Conservation (phyloP, 75 land plant species). For the Cryptomeria japonica region DNA sequence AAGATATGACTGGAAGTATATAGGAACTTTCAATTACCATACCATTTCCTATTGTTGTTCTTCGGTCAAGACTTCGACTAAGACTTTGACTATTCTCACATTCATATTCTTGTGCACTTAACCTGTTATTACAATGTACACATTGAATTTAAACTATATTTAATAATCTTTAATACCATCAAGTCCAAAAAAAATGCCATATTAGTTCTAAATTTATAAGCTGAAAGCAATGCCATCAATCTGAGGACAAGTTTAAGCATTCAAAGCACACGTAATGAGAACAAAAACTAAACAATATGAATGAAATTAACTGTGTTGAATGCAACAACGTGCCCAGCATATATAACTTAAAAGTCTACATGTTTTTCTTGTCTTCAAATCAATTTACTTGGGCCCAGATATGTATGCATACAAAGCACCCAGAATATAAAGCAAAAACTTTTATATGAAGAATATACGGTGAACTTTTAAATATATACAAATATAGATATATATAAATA, state of each 20-base stretch:
- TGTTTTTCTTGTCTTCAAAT: background rate
- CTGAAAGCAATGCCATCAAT: background rate
- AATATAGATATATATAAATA: no score
- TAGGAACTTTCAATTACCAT: background rate
- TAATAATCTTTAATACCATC: background rate
- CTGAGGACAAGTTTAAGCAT: background rate
- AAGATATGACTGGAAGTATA: background rate
- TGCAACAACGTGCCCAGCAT: background rate
- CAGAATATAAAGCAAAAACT: background rate
- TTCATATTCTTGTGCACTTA: slow-evolving; percentile 70
- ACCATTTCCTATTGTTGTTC: slow-evolving; percentile 80
- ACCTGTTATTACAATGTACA: slow-evolving; percentile 24
- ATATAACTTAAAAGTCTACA: background rate
- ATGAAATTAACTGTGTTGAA: background rate
- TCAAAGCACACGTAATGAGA: background rate
- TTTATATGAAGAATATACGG: background rate
- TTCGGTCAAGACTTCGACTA: slow-evolving; percentile 41
- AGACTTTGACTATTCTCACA: slow-evolving; percentile 42
- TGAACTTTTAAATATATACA: no score
- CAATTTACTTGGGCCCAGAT: background rate
- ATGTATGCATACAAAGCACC: background rate
- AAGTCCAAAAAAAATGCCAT: background rate
- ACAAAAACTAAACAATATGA: background rate
- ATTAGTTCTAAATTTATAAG: background rate
- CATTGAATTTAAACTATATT: background rate